These are phyloP conservation scores for Inga oerstediana DNA, from an alignment of 306 rosid species.

Conservation along the genomic window DNA sequence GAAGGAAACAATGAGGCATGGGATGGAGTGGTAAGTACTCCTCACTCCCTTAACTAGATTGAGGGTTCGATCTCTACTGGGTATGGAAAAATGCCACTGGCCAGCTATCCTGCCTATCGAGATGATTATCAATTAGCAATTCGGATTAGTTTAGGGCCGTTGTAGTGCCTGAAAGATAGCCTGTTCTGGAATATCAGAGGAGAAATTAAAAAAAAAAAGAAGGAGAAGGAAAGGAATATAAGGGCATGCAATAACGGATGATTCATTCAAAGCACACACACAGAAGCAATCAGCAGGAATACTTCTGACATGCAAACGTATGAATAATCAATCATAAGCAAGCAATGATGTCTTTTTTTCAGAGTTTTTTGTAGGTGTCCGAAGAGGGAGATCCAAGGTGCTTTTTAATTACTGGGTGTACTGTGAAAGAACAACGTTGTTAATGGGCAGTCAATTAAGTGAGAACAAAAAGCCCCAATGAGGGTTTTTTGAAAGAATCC, in stretches of 20 bases:
- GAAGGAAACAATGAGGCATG: too few species aligned
- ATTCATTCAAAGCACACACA: conserved; percentile 38
- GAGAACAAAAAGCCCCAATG: conserved; percentile 44
- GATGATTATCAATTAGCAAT: too few species aligned
- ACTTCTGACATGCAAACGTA: conserved; percentile 45
- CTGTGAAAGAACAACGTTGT: conserved; percentile 19
- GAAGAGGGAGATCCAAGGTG: conserved; percentile 30
- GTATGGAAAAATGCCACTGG: too few species aligned
- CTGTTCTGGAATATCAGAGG: too few species aligned
- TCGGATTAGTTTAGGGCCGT: too few species aligned
- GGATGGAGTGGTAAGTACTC: too few species aligned
- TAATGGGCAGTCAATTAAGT: conserved; percentile 22
- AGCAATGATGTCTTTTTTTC: conserved; percentile 25
- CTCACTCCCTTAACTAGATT: too few species aligned
- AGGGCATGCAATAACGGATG: conserved; percentile 18
- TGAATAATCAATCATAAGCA: conserved; percentile 36
- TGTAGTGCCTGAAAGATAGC: too few species aligned
- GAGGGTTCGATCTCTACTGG: too few species aligned
- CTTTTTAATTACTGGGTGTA: conserved; percentile 1
- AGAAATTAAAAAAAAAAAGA: too few species aligned
- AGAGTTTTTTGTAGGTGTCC: conserved; percentile 35
- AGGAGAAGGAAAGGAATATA: conserved; percentile 16
- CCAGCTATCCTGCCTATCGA: too few species aligned
- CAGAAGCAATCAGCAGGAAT: neutral
- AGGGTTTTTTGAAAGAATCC: conserved; percentile 51